These are phyloP conservation scores for Boletus putidus DNA, from an alignment of 1,284 basidiomycete species.

Conservation along the genomic window DNA sequence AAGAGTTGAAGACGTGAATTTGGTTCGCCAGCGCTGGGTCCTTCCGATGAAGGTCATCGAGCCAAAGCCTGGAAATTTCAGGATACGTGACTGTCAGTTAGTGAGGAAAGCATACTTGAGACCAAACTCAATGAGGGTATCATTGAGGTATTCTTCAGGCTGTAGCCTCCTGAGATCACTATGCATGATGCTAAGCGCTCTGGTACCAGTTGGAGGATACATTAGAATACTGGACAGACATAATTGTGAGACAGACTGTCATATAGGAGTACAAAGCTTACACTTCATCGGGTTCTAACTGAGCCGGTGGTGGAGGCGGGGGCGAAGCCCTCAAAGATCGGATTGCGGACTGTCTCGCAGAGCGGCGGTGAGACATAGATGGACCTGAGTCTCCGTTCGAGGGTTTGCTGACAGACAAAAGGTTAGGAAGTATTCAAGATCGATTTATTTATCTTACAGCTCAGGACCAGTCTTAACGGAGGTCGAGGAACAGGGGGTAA, in stretches of 20 bases:
- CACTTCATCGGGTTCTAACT: constrained; percentile 63
- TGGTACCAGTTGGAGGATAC: constrained; percentile 68
- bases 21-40: constrained; percentile 67
- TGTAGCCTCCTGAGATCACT: constrained; percentile 75
- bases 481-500: constrained; percentile 25
- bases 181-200: constrained; percentile 75
- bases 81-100: not conserved
- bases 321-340: constrained; percentile 16
- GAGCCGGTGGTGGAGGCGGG: constrained; percentile 40
- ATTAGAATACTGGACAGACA: constrained; percentile 59
- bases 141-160: constrained; percentile 87
- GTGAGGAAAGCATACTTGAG: constrained; percentile 63
- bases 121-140: constrained; percentile 94
- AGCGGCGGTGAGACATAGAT: constrained; percentile 34
- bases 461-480: constrained; percentile 19
- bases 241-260: not conserved
- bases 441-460: constrained; percentile 20
- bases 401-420: constrained; percentile 15
- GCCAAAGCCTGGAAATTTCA: constrained; percentile 59
- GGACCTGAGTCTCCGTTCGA: constrained; percentile 10
- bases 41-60: constrained; percentile 53
- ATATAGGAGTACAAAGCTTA: constrained; percentile 36
- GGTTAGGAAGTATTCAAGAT: not conserved
- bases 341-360: constrained; percentile 30
- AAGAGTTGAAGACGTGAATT: constrained; percentile 93